Conservation (phyloP, 306 rosid species). For the Fragaria vesca region DNA sequence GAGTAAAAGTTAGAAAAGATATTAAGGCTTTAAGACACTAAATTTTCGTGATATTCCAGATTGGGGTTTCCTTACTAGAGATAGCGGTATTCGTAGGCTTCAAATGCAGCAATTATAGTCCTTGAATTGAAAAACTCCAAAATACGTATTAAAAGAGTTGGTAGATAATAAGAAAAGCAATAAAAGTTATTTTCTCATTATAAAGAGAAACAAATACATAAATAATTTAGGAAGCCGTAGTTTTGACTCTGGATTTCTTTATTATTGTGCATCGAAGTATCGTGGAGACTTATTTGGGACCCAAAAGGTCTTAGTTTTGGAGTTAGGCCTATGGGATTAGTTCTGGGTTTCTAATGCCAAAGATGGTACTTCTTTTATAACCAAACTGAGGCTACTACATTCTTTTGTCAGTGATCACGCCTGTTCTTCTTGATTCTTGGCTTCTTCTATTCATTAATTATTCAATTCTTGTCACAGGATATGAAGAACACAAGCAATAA, state of each 20-base stretch:
- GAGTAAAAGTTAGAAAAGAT: background rate
- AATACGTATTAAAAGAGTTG: background rate
- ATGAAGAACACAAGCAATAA: conserved; percentile 71
- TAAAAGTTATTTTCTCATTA: background rate
- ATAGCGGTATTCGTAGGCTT: background rate
- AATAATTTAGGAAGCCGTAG: background rate
- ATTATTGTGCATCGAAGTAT: background rate
- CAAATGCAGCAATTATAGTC: background rate
- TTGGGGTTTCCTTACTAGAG: background rate
- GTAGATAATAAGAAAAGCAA: background rate
- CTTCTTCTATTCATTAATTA: conserved; percentile 16
- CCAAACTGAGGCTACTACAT: conserved; percentile 2
- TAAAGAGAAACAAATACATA: background rate
- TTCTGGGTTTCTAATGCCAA: background rate
- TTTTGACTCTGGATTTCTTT: background rate
- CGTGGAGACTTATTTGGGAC: background rate
- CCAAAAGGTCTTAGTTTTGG: background rate
- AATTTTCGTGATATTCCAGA: background rate
- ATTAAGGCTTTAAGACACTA: background rate
- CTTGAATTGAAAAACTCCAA: background rate
- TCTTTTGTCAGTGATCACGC: background rate
- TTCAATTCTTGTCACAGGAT: conserved; percentile 58
- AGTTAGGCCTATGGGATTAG: background rate
- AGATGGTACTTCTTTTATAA: background rate
- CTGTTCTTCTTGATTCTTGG: conserved; percentile 19